Conservation (phyloP, 257 asterid genomes). For the Solanum dulcamara region DNA sequence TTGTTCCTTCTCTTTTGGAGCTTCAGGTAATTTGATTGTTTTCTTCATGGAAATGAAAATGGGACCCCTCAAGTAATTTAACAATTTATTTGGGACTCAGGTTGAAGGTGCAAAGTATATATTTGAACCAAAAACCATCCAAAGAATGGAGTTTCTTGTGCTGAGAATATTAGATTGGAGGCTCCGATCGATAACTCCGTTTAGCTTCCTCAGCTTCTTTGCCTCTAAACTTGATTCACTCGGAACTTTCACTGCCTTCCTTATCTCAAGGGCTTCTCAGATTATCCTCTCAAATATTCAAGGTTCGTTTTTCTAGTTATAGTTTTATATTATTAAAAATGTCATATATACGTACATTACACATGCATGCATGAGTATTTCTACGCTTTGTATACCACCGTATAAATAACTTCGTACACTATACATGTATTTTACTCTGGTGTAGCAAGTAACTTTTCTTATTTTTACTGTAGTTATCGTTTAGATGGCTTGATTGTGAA, state of each 20-base stretch:
- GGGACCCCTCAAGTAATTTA: background rate
- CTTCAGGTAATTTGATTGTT: constrained; percentile 51
- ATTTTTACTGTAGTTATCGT: no score
- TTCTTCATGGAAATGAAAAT: background rate
- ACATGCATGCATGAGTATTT: background rate
- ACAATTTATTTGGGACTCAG: no score
- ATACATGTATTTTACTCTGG: background rate
- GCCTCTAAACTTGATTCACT: constrained; percentile 69
- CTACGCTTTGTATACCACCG: background rate
- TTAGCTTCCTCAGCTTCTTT: constrained; percentile 58
- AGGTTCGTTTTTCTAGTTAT: constrained; percentile 37
- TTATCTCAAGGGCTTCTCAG: constrained; percentile 57
- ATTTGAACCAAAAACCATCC: constrained; percentile 68
- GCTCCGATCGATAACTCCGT: constrained; percentile 75
- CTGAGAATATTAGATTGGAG: constrained; percentile 77
- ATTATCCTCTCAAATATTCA: constrained; percentile 55
- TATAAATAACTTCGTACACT: background rate
- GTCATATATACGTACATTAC: background rate
- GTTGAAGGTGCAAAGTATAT: constrained; percentile 66
- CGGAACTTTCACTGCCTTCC: constrained; percentile 48
- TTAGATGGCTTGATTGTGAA: background rate
- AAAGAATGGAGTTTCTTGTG: constrained; percentile 82
- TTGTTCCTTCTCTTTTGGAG: constrained; percentile 86
- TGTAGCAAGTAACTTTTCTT: background rate
- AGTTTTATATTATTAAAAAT: background rate